Evolutionary conservation across 768 basidiomycete genomes (phyloP), one percentile per base, ranked within the genome.

Genomic region (Flagelloscypha sp.): DNA sequence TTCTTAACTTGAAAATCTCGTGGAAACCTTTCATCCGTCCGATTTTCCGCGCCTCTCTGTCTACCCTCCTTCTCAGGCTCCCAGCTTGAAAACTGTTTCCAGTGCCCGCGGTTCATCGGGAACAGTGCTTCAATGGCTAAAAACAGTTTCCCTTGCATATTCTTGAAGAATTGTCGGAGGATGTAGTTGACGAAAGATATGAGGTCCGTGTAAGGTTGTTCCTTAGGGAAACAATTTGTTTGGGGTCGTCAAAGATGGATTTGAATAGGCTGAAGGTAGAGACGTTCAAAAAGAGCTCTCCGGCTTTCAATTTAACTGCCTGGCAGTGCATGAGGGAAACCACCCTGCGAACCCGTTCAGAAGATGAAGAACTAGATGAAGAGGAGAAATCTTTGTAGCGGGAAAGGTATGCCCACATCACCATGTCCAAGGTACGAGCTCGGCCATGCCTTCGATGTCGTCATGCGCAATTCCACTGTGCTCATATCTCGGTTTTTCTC

Each of bases 231-330:
- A 7, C 79, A 72, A n/a, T n/a, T n/a, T n/a, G n/a, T 47, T 75
- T 74, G 53, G 86, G 77, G 53, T 89, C 83, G 40, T 81, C 79
- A 31, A 97, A 62, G 45, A 98, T 84, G 13, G 72, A 62, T 57
- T 84, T 84, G 74, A 98, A 98, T 27, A 97, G 71, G 48, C 83
- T 65, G 40, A 99, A 61, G 9, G 85, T 86, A 22, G 93, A 88
- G 8, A 87, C 94, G 61, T 93, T 88, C 74, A 94, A 99, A 59
- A 89, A 98, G 7, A 99, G 60, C 0, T 83, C 94, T 54, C 98
- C 95, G 1, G 90, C 88, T 55, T 95, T 92, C 11, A 83, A 81
- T 48, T 74, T 80, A 42, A 99, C 76, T 29, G 82, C 92, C 45
- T 94, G 88, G 10, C 95, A 75, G 54, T 98, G 88, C 47, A 99